A percentile compares a stretch with the other conserved stretches of the same genome.
These are phyloP conservation scores for Turnera subulata DNA, from an alignment of 345 rosid genomes.

Conservation along the genomic window DNA sequence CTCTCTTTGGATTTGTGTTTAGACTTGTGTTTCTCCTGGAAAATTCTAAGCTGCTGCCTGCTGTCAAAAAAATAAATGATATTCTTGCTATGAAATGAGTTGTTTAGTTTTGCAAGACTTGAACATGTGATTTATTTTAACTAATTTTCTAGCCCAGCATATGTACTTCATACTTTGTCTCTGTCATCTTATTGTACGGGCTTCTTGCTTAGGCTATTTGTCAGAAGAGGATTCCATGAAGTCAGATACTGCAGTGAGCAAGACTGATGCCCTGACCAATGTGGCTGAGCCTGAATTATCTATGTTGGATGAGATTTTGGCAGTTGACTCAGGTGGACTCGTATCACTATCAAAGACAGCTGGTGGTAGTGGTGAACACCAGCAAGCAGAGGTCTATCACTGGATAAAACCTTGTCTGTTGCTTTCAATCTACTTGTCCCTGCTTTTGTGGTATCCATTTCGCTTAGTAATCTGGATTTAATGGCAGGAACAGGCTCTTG, in stretches of 20 bases:
- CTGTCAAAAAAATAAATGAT: background rate
- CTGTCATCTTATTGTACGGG: background rate
- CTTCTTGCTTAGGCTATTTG: slow-evolving; percentile 32
- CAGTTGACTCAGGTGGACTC: slow-evolving; percentile 43
- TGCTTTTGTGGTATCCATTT: slow-evolving; percentile 13
- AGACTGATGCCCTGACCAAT: slow-evolving; percentile 23
- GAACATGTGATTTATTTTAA: background rate
- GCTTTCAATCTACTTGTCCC: background rate
- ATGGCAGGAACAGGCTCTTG: slow-evolving; percentile 72
- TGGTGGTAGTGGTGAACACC: slow-evolving; percentile 30
- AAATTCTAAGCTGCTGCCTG: background rate
- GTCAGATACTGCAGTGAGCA: slow-evolving; percentile 33
- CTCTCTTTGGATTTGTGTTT: background rate
- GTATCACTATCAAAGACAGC: slow-evolving; percentile 31
- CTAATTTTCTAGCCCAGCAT: background rate
- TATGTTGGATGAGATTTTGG: slow-evolving; percentile 74
- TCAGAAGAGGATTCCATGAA: slow-evolving; percentile 47
- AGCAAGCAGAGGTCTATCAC: slow-evolving; percentile 52
- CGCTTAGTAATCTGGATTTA: slow-evolving; percentile 15
- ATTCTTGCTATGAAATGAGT: background rate
- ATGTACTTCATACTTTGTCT: background rate
- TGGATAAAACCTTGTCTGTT: slow-evolving; percentile 1
- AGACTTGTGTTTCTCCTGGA: background rate
- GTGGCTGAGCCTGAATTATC: slow-evolving; percentile 39
- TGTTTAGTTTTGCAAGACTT: background rate